phyloP scores from a whole-genome alignment of 2,329 filamentous ascomycete genomes.

The Parastagonospora nodorum region DNA sequence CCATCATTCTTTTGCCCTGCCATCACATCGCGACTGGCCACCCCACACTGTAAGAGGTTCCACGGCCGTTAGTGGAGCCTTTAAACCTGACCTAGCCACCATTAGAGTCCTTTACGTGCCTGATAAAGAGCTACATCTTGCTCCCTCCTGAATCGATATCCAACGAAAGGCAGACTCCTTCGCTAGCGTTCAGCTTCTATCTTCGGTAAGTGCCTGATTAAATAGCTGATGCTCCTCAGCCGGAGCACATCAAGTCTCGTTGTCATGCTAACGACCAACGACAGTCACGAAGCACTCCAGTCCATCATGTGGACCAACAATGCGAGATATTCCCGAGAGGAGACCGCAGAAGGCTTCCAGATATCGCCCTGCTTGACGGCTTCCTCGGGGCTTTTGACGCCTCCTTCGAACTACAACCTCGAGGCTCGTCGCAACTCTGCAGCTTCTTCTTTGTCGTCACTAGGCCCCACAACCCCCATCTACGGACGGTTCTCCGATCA shows the following conservation, averaged over 20 bases:
- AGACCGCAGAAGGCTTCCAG: constrained; percentile 27
- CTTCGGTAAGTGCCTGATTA: constrained; percentile 1
- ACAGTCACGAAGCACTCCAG: neutral
- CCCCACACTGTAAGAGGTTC: constrained; percentile 33
- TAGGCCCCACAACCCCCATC: constrained; percentile 33
- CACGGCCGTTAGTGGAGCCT: constrained; percentile 35
- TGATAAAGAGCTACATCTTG: constrained; percentile 35
- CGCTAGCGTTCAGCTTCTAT: neutral
- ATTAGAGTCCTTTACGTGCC: constrained; percentile 23
- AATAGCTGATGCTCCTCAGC: neutral
- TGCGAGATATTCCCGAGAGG: constrained; percentile 6
- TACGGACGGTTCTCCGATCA: constrained; percentile 26
- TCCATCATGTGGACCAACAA: constrained; percentile 13
- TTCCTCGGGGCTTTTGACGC: constrained; percentile 30
- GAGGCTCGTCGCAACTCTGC: constrained; percentile 38
- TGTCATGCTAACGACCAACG: neutral
- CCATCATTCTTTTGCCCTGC: constrained; percentile 44
- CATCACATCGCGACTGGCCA: constrained; percentile 40
- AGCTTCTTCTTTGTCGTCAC: constrained; percentile 35
- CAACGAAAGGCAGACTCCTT: neutral
- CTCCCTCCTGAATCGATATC: constrained; percentile 17
- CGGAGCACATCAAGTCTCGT: neutral
- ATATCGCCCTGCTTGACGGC: constrained; percentile 21
- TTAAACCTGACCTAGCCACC: constrained; percentile 31
- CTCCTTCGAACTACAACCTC: constrained; percentile 28